These are phyloP conservation scores for Trichaptum fuscoviolaceum DNA, from an alignment of 768 basidiomycete species.

Conservation along the genomic window DNA sequence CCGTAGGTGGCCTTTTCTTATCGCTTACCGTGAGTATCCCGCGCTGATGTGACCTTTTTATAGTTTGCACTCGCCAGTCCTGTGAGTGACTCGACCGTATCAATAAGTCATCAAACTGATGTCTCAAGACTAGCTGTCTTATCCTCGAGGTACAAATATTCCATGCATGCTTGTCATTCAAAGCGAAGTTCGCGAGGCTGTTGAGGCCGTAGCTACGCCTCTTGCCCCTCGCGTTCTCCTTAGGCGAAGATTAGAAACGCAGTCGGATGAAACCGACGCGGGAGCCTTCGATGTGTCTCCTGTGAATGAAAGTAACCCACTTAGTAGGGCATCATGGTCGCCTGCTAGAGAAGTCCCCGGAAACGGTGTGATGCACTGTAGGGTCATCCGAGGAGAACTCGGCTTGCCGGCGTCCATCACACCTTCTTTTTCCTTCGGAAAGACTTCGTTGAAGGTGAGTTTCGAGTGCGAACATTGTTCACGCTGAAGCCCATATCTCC, in stretches of 20 bases:
- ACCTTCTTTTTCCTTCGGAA: neutral
- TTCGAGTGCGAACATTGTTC: neutral
- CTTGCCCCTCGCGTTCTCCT: conserved; percentile 38
- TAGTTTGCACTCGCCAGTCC: conserved; percentile 52
- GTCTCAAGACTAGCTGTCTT: conserved; percentile 35
- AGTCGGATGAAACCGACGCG: neutral
- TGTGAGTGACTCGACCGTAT: conserved; percentile 21
- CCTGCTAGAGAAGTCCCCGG: neutral
- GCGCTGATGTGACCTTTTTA: neutral
- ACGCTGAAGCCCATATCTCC: neutral
- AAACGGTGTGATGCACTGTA: neutral
- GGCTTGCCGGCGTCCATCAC: neutral
- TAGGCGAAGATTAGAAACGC: neutral
- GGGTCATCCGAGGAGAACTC: neutral
- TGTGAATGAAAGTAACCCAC: neutral
- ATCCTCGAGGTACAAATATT: conserved; percentile 45
- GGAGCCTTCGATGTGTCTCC: neutral
- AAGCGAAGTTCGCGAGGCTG: conserved; percentile 38
- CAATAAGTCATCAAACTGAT: conserved; percentile 2
- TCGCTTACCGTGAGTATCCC: conserved; percentile 22
- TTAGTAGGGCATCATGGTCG: neutral
- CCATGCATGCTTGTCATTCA: conserved; percentile 43
- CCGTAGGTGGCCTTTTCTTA: conserved; percentile 16
- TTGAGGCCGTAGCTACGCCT: conserved; percentile 43
- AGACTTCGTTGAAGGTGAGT: neutral